These are phyloP conservation scores for Brassica cretica DNA, from an alignment of 345 rosid species.

Conservation along the genomic window DNA sequence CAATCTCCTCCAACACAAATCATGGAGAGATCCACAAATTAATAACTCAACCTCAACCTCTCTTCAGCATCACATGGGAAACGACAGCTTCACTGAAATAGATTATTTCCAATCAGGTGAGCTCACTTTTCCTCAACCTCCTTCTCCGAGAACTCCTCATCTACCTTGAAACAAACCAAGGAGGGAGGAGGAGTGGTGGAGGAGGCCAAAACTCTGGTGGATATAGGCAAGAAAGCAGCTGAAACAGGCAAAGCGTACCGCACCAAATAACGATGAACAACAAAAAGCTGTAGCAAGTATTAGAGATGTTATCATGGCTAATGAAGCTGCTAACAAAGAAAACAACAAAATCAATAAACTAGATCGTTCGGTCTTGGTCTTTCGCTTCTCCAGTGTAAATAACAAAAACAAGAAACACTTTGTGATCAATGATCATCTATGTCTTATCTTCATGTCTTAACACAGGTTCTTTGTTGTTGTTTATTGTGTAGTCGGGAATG, in stretches of 20 bases:
- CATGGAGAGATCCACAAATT: constrained; percentile 44
- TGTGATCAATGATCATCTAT: too few relatives aligned
- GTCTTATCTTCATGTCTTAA: constrained; percentile 36
- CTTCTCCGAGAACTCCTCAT: constrained; percentile 34
- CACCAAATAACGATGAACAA: constrained; percentile 45
- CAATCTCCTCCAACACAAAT: constrained; percentile 52
- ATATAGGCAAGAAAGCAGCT: constrained; percentile 35
- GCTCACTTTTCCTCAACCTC: constrained; percentile 42
- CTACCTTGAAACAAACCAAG: constrained; percentile 6
- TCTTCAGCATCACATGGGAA: constrained; percentile 81
- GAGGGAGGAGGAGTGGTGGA: constrained; percentile 17
- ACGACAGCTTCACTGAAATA: constrained; percentile 57
- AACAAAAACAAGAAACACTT: too few relatives aligned
- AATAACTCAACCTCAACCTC: constrained; percentile 4
- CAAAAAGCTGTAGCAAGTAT: constrained; percentile 58
- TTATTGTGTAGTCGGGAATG: constrained; percentile 50
- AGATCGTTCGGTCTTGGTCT: neutral
- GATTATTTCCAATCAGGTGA: constrained; percentile 65
- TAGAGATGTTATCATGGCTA: constrained; percentile 55
- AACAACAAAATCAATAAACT: constrained; percentile 1
- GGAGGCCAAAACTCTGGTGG: constrained; percentile 33
- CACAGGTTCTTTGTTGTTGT: neutral
- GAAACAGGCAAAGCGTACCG: constrained; percentile 37
- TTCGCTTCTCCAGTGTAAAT: too few relatives aligned
- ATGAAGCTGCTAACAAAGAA: constrained; percentile 37